Evolutionary conservation across 1,139 yeast genomes (phyloP), one percentile per base, ranked within the genome.

Genomic region (Kodamaea plutei): DNA sequence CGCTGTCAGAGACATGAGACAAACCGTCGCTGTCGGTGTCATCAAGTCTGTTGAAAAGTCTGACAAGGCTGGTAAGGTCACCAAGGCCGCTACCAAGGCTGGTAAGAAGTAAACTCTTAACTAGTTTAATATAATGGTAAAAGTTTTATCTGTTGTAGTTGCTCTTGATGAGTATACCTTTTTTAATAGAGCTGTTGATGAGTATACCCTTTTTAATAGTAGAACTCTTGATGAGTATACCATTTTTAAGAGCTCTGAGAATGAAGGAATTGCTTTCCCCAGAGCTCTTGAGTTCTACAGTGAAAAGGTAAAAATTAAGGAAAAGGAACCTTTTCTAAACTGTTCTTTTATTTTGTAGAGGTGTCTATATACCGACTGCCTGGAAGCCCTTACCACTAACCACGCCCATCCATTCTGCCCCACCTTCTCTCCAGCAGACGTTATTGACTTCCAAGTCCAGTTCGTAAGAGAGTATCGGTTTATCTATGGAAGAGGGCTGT

Each of bases 1-100:
- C 79, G 96, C 96, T 64, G 96, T 88, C 79, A 91, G 96, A 83
- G 96, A 88, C 75, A 88, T 88, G 96, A 85, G 96, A 83, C 96
- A 87, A 76, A 88, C 96, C 56, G 97, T 89, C 61, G 96, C 96
- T 66, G 96, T 89, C 69, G 97, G 96, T 87, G 96, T 89, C 68
- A 87, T 89, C 91, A 89, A 89, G 85, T 74, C 93, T 56, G 97
- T 91, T 61, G 96, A 79, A 66, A 91, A 91, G 85, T 64, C 93
- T 51, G 93, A 82, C 76, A 79, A 77, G 74, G 85, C 87, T 61
- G 95, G 94, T 78, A 91, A 91, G 91, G 96, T 91, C 60, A 91
- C 98, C 91, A 91, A 91, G 89, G 94, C 98, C 73, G 97, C 97
- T 69, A 80, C 73, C 64, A 91, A 91, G 88, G 96, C 96, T 72